Percentiles rank a stretch among this genome's conserved stretches.
These are phyloP conservation scores for Kuraishia borneana DNA, from an alignment of 805 yeast species.

Conservation along the genomic window DNA sequence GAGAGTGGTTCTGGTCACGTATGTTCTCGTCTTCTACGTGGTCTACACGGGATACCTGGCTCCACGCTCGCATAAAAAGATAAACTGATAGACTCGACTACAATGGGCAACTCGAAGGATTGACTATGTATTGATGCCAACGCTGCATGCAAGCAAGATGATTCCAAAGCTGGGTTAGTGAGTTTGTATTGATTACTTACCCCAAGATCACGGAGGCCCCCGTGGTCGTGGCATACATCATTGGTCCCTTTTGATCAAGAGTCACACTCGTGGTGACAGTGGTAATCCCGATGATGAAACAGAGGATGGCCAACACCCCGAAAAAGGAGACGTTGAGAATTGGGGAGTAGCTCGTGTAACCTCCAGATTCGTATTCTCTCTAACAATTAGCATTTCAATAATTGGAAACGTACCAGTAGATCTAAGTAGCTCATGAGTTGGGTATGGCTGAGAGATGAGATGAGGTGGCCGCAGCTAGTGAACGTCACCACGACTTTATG, in stretches of 20 bases:
- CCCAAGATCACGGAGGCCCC: not conserved
- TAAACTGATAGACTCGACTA: not conserved
- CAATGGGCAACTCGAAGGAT: not conserved
- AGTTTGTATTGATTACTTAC: slow-evolving; percentile 5
- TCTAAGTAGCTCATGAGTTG: too few species aligned
- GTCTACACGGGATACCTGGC: slow-evolving; percentile 7
- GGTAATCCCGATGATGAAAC: too few species aligned
- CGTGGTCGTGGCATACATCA: not conserved
- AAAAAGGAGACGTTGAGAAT: too few species aligned
- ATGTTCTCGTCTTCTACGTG: slow-evolving; percentile 12
- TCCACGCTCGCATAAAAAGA: not conserved
- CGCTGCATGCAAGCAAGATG: slow-evolving; percentile 15
- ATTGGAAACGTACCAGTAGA: too few species aligned
- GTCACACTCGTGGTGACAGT: too few species aligned
- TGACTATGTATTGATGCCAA: slow-evolving; percentile 21
- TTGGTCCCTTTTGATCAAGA: not conserved
- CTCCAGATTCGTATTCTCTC: too few species aligned
- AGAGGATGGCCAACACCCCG: too few species aligned
- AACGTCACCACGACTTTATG: too few species aligned
- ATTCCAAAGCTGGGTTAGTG: slow-evolving; percentile 15
- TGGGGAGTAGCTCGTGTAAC: too few species aligned
- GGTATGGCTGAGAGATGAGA: too few species aligned
- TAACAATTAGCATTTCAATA: too few species aligned
- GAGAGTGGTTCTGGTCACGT: slow-evolving; percentile 8
- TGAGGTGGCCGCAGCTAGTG: too few species aligned